Evolutionary conservation across 495 filamentous ascomycete species (phyloP).

Genomic region (Xylaria intraflava): DNA sequence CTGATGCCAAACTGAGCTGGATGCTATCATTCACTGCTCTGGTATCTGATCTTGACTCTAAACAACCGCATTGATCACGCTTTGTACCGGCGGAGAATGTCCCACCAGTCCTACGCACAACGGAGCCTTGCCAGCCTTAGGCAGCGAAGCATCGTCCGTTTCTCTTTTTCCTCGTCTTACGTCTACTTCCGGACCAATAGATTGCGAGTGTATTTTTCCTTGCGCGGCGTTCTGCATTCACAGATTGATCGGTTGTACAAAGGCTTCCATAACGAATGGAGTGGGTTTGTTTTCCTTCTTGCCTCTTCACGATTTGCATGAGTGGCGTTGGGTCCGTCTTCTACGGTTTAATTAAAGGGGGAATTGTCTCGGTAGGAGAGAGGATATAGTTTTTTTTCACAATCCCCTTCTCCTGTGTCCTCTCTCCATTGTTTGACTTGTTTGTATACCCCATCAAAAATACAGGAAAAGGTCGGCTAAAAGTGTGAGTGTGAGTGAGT

Average conservation of each 20-base stretch:
- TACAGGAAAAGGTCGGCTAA: not conserved
- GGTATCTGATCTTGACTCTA: not conserved
- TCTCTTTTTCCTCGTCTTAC: not conserved
- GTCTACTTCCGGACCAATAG: constrained; percentile 1
- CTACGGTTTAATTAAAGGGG: not conserved
- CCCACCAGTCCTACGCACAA: not conserved
- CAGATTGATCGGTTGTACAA: constrained; percentile 2
- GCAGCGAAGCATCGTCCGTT: not conserved
- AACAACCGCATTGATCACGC: not conserved
- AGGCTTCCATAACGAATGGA: constrained; percentile 5
- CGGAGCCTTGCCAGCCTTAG: not conserved
- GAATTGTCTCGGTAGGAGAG: not conserved
- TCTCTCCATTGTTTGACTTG: not conserved
- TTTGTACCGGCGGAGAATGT: not conserved
- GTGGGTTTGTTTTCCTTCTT: not conserved
- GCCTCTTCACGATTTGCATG: constrained; percentile 9
- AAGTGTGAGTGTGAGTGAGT: too few relatives aligned
- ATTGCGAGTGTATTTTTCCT: constrained; percentile 4
- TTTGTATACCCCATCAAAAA: constrained; percentile 10
- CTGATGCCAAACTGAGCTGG: constrained; percentile 38
- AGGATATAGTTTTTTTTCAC: not conserved
- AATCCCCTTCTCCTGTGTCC: not conserved
- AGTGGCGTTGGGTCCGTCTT: constrained; percentile 11
- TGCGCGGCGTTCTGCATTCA: constrained; percentile 11
- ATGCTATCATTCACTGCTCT: not conserved